Conservation (phyloP, 169 alveolate genomes). For the Eimeria sp. region DNA sequence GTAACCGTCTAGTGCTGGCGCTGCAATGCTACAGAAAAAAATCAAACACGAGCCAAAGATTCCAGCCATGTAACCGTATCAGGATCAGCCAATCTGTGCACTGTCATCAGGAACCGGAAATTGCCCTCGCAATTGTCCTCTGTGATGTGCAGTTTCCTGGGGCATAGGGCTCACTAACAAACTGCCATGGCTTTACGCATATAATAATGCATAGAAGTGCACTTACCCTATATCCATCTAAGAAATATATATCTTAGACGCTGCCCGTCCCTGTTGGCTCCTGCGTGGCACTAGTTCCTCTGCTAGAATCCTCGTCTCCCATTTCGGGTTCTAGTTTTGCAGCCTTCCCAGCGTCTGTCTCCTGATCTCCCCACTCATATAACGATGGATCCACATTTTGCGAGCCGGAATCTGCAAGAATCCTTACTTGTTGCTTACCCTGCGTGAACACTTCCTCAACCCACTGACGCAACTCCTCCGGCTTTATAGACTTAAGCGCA, state of each 20-base stretch:
- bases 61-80: background rate
- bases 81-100: background rate
- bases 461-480: constrained; percentile 83
- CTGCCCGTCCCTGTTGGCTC: constrained; percentile 52
- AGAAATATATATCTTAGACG: too few species aligned
- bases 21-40: background rate
- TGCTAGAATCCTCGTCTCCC: constrained; percentile 37
- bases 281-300: constrained; percentile 62
- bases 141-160: background rate
- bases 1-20: background rate
- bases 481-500: constrained; percentile 73
- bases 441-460: constrained; percentile 80
- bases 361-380: constrained; percentile 72
- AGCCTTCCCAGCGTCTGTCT: background rate
- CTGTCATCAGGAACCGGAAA: background rate
- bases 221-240: too few species aligned
- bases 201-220: background rate
- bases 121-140: background rate
- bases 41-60: background rate
- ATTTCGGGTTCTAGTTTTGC: constrained; percentile 26
- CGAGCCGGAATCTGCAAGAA: constrained; percentile 79
- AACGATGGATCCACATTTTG: constrained; percentile 82
- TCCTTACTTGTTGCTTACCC: constrained; percentile 75
- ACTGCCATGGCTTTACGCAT: background rate
- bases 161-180: too few species aligned